Evolutionary conservation across 352 stramenopile genomes (phyloP).

Genomic region (Globisporangium lucens): DNA sequence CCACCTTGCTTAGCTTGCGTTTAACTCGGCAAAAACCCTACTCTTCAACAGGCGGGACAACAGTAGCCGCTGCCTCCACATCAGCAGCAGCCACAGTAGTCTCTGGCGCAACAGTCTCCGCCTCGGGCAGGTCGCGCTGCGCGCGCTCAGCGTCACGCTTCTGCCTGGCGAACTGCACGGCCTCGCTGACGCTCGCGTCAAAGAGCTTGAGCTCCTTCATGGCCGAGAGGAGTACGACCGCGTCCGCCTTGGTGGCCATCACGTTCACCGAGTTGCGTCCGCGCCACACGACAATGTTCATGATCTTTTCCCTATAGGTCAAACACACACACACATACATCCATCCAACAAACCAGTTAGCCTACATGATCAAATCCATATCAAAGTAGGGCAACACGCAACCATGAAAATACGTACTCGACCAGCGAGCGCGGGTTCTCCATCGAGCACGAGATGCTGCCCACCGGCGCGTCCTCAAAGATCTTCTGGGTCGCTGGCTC

Average conservation of each 20-base stretch:
- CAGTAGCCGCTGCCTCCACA: background rate
- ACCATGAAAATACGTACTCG: slow-evolving; percentile 44
- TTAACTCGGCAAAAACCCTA: background rate
- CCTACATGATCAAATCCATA: background rate
- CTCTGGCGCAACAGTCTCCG: background rate
- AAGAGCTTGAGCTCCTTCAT: slow-evolving; percentile 87
- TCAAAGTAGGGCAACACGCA: background rate
- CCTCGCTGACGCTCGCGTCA: slow-evolving; percentile 37
- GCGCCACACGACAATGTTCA: slow-evolving; percentile 86
- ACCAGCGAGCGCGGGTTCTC: slow-evolving; percentile 54
- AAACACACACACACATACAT: slow-evolving; percentile 15
- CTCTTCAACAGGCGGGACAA: background rate
- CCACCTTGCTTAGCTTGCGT: too few species aligned
- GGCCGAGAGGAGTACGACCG: slow-evolving; percentile 64
- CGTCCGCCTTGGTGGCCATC: slow-evolving; percentile 83
- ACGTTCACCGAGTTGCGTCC: slow-evolving; percentile 85
- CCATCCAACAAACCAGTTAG: background rate
- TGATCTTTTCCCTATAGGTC: slow-evolving; percentile 57
- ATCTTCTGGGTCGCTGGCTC: slow-evolving; percentile 42
- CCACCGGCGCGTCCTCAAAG: slow-evolving; percentile 58
- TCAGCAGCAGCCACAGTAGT: background rate
- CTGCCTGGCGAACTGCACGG: slow-evolving; percentile 47
- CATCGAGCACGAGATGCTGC: slow-evolving; percentile 77
- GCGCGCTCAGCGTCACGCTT: slow-evolving; percentile 43
- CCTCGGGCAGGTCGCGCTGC: slow-evolving; percentile 23